These are phyloP conservation scores for Geotrichum histeridarum DNA, from an alignment of 1,139 yeast species.

Conservation along the genomic window DNA sequence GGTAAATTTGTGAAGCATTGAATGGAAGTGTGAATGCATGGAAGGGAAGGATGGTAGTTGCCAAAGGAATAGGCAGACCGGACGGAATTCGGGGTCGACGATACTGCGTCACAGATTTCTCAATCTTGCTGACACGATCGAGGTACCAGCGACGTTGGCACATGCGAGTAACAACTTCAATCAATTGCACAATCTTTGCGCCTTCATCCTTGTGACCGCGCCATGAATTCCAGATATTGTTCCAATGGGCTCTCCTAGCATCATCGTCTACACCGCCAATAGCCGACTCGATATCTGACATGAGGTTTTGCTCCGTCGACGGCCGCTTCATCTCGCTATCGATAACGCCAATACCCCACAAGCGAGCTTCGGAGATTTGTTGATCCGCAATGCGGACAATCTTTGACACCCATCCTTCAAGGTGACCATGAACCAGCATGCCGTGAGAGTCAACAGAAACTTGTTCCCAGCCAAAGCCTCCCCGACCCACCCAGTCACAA, in stretches of 20 bases:
- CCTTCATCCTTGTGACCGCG: conserved; percentile 30
- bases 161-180: conserved; percentile 29
- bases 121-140: conserved; percentile 25
- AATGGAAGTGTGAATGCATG: conserved; percentile 38
- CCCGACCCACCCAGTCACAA: conserved; percentile 37
- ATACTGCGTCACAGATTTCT: conserved; percentile 8
- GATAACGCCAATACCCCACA: conserved; percentile 33
- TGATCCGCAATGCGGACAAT: conserved; percentile 28
- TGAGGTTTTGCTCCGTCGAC: conserved; percentile 3
- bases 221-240: conserved; percentile 24
- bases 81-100: conserved; percentile 33
- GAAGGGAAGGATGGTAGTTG: conserved; percentile 35
- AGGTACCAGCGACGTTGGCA: conserved; percentile 34
- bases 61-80: conserved; percentile 32
- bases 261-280: conserved; percentile 25
- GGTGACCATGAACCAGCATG: conserved; percentile 24
- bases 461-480: conserved; percentile 33
- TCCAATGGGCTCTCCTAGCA: conserved; percentile 22
- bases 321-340: conserved; percentile 13
- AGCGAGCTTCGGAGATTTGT: conserved; percentile 28
- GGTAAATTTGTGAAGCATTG: conserved; percentile 27
- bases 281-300: conserved; percentile 19
- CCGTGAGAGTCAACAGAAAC: conserved; percentile 32
- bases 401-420: conserved; percentile 32
- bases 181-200: conserved; percentile 27